Evolutionary conservation across 352 stramenopile species (phyloP).

Genomic region (Pythium rishiriense): DNA sequence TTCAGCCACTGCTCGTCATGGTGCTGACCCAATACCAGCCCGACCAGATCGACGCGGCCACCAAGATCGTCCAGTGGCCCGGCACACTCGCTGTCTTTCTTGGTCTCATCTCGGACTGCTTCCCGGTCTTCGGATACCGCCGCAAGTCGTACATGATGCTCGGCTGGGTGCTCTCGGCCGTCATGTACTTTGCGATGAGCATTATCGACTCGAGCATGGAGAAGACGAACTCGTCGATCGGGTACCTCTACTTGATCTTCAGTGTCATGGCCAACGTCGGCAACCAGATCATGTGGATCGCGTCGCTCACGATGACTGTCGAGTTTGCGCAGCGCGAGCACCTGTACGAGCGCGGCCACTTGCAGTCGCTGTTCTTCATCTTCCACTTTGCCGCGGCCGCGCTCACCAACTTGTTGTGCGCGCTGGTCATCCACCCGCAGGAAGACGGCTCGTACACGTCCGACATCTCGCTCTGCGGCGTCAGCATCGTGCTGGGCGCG

Average conservation of each 20-base stretch:
- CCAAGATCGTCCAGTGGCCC: constrained; percentile 61
- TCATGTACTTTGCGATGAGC: constrained; percentile 25
- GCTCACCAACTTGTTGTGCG: constrained; percentile 8
- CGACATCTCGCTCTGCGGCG: constrained; percentile 4
- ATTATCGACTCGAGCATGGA: constrained; percentile 18
- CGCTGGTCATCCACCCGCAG: constrained; percentile 11
- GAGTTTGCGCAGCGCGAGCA: constrained; percentile 31
- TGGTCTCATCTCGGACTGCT: constrained; percentile 82
- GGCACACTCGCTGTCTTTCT: constrained; percentile 80
- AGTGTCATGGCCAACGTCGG: constrained; percentile 6
- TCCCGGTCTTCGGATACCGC: constrained; percentile 74
- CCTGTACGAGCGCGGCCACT: constrained; percentile 22
- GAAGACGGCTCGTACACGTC: constrained; percentile 14
- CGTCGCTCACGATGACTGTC: constrained; percentile 29
- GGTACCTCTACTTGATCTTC: constrained; percentile 18
- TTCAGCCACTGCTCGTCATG: constrained; percentile 45
- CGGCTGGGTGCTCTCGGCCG: constrained; percentile 48
- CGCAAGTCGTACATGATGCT: constrained; percentile 88
- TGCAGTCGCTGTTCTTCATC: constrained; percentile 24
- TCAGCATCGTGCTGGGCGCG: constrained; percentile 4
- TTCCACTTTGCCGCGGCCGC: constrained; percentile 11
- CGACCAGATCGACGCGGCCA: constrained; percentile 32
- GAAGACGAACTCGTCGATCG: background rate
- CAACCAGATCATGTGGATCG: constrained; percentile 22
- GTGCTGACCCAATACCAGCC: constrained; percentile 38